Evolutionary conservation across 371 early-diverging fungal species (phyloP).

Genomic region (Zopfochytrium polystomum): DNA sequence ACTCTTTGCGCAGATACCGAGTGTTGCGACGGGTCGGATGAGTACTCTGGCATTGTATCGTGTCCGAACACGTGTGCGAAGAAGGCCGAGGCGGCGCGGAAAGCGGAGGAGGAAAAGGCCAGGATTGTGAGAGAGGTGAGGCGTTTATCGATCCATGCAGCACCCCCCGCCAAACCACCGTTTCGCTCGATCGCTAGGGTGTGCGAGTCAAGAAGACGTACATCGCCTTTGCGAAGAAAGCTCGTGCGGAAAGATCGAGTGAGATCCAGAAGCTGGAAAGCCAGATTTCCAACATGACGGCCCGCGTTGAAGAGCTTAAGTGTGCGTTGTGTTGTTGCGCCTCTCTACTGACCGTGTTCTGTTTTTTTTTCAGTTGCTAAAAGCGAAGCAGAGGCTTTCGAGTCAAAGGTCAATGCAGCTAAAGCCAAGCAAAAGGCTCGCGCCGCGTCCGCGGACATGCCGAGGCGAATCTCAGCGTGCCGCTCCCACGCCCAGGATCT

Average conservation of each 20-base stretch:
- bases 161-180: background rate
- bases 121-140: slow-evolving; percentile 20
- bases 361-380: slow-evolving; percentile 20
- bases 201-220: slow-evolving; percentile 20
- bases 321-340: slow-evolving; percentile 11
- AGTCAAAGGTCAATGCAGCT: slow-evolving; percentile 12
- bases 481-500: background rate
- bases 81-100: slow-evolving; percentile 44
- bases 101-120: slow-evolving; percentile 16
- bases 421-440: slow-evolving; percentile 9
- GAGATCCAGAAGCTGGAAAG: slow-evolving; percentile 19
- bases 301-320: slow-evolving; percentile 25
- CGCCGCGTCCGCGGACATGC: background rate
- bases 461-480: slow-evolving; percentile 11
- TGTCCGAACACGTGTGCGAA: slow-evolving; percentile 76
- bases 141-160: background rate
- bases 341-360: background rate
- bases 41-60: slow-evolving; percentile 53
- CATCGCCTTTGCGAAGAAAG: slow-evolving; percentile 14
- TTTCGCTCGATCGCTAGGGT: slow-evolving; percentile 16
- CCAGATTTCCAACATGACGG: slow-evolving; percentile 19
- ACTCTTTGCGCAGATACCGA: slow-evolving; percentile 59
- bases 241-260: slow-evolving; percentile 9
- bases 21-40: slow-evolving; percentile 95
- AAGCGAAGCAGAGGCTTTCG: slow-evolving; percentile 29